These are phyloP conservation scores for Trichoderma polysporum DNA, from an alignment of 2,329 filamentous ascomycete genomes.

Conservation along the genomic window DNA sequence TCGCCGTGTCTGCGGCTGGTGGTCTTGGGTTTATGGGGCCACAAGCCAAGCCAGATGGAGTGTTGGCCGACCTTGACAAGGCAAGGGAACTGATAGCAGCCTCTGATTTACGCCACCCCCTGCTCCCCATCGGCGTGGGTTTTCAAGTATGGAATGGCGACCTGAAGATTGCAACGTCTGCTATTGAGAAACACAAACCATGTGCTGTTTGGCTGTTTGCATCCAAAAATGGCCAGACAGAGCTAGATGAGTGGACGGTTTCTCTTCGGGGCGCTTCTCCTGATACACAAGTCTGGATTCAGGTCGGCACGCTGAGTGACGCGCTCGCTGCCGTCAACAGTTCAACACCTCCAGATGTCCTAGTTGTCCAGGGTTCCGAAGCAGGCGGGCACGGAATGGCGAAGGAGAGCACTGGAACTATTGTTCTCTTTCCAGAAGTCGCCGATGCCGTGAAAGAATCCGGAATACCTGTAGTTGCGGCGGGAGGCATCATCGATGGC, in stretches of 20 bases:
- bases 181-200: constrained; percentile 34
- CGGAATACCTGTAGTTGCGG: constrained; percentile 48
- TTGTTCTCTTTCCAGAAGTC: constrained; percentile 52
- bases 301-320: constrained; percentile 50
- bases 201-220: constrained; percentile 51
- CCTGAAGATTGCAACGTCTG: constrained; percentile 32
- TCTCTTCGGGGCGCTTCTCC: constrained; percentile 41
- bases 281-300: constrained; percentile 51
- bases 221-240: constrained; percentile 36
- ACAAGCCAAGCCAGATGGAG: constrained; percentile 35
- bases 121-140: constrained; percentile 46
- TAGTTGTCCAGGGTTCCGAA: constrained; percentile 54
- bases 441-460: constrained; percentile 38
- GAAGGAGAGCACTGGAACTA: constrained; percentile 43
- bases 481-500: constrained; percentile 54
- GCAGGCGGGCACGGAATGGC: constrained; percentile 54
- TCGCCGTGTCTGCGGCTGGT: constrained; percentile 67
- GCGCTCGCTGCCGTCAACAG: constrained; percentile 42
- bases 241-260: constrained; percentile 45
- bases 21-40: constrained; percentile 58
- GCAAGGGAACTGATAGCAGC: constrained; percentile 28
- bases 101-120: constrained; percentile 17
- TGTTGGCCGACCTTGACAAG: constrained; percentile 33
- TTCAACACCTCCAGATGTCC: constrained; percentile 43
- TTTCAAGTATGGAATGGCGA: constrained; percentile 47